These are phyloP conservation scores for Pisolithus sp. DNA, from an alignment of 768 basidiomycete species.

Conservation along the genomic window DNA sequence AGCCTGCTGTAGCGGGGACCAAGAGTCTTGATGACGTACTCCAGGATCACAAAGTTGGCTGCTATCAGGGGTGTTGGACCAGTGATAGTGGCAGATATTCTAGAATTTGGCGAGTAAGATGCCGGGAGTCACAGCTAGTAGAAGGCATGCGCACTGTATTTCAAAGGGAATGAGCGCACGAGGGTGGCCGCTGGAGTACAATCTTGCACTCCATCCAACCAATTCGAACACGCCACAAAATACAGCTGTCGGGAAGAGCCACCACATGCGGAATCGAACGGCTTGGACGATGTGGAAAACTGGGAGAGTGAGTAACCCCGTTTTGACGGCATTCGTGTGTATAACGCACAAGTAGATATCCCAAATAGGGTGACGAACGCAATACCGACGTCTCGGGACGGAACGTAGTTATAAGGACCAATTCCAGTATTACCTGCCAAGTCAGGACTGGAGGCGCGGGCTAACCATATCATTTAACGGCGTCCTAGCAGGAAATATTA, in stretches of 20 bases:
- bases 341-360: constrained; percentile 31
- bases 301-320: constrained; percentile 12
- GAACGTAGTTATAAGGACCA: constrained; percentile 35
- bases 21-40: constrained; percentile 38
- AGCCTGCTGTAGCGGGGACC: constrained; percentile 44
- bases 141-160: constrained; percentile 32
- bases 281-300: constrained; percentile 43
- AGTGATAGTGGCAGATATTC: constrained; percentile 48
- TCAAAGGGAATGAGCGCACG: constrained; percentile 26
- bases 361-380: constrained; percentile 35
- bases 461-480: not conserved
- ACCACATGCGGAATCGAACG: constrained; percentile 41
- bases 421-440: not conserved
- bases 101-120: constrained; percentile 12
- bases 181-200: constrained; percentile 38
- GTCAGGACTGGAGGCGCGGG: not conserved
- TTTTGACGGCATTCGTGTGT: not conserved
- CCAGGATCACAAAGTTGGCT: constrained; percentile 55
- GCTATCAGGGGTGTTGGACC: constrained; percentile 53
- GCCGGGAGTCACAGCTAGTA: not conserved
- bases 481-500: not conserved
- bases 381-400: constrained; percentile 31
- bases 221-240: constrained; percentile 44
- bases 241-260: constrained; percentile 42
- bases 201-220: constrained; percentile 47